Evolutionary conservation across 768 basidiomycete species (phyloP), one percentile per base, ranked within the genome.

Genomic region (Pulveroboletus sp.): DNA sequence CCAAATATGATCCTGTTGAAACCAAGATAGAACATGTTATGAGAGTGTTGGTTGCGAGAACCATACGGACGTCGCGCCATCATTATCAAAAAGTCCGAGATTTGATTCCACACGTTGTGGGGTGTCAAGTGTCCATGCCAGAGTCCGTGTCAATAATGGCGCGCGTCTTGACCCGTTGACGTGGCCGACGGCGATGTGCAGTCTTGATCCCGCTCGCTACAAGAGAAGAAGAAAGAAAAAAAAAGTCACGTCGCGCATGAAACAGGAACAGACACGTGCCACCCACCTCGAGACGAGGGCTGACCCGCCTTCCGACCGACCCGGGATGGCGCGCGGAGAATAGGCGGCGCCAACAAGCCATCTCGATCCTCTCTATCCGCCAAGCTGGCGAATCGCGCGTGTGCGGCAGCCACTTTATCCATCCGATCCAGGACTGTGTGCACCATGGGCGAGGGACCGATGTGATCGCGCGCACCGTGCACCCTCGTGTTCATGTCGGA

Each of bases 401-500:
- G 54, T 34, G 61, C 55, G 64, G 55, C 50, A 42, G 49, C 20
- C 37, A 49, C 59, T 4, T 20, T 37, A 35, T 16, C n/a, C 29
- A 52, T 43, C 40, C 63, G 48, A 42, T 53, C 33, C 20, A 49
- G n/a, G 32, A 53, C 63, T 66, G 42, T 47, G 21, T 35, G 3
- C 6, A 29, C 3, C 3, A 36, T 2, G 33, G 17, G 36, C 49
- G 45, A 58, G 47, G 13, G 42, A 40, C 27, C 31, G 14, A 13
- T 27, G 13, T 12, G 19, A 17, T 4, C 21, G 23, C 52, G n/a
- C n/a, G n/a, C n/a, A n/a, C n/a, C n/a, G n/a, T 40, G 8, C 32
- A 52, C 66, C 56, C 37, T n/a, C n/a, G n/a, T n/a, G n/a, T 57
- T 55, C 6, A 50, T 34, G 32, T 53, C 33, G 16, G 54, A 61